These are phyloP conservation scores for Patellifolia procumbens DNA, from an alignment of 179 eudicot species.

Conservation along the genomic window DNA sequence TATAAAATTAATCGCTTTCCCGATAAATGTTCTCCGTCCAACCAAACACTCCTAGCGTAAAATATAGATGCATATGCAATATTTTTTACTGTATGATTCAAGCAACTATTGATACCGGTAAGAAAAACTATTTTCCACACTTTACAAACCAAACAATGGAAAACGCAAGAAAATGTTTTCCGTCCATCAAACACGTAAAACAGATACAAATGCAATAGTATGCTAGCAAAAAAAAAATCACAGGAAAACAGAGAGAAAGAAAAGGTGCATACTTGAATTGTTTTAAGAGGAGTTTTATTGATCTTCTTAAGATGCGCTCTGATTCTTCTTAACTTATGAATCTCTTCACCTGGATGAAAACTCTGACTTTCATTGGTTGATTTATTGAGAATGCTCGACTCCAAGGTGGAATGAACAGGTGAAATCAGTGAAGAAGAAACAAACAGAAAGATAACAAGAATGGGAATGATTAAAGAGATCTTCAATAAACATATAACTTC, in stretches of 20 bases:
- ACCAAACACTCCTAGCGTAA: no score
- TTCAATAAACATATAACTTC: conserved; percentile 20
- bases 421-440: conserved; percentile 31
- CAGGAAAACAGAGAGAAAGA: not conserved
- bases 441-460: conserved; percentile 27
- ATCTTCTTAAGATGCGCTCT: conserved; percentile 44
- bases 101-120: no score
- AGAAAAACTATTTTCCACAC: no score
- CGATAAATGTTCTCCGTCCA: no score
- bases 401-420: conserved; percentile 29
- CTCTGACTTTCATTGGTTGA: conserved; percentile 30
- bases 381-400: not conserved
- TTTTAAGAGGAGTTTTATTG: conserved; percentile 49
- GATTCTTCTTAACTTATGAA: conserved; percentile 36
- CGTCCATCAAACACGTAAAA: no score
- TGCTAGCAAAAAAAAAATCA: not conserved
- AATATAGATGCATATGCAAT: no score
- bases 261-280: conserved; percentile 40
- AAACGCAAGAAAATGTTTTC: no score
- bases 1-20: no score
- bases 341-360: conserved; percentile 31
- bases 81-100: no score
- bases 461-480: conserved; percentile 33
- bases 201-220: not conserved
- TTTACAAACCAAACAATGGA: no score